Conservation (phyloP, 106 monocot species). For the Dendrobium nobile region DNA sequence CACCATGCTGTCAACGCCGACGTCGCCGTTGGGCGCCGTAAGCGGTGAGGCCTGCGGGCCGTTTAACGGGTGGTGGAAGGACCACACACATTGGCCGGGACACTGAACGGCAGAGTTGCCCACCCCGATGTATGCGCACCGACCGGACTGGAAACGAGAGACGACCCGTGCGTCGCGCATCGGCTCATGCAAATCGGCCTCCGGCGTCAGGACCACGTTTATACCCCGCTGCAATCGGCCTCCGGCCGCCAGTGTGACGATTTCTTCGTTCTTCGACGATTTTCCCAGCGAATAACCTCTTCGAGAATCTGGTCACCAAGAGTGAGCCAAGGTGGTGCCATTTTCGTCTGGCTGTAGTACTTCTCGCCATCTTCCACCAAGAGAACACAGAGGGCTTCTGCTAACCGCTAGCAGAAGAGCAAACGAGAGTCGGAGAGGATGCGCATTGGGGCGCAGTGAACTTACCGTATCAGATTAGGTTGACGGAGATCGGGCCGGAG, state of each 20-base stretch:
- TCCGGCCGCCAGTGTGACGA: conserved; percentile 20
- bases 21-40: conserved; percentile 41
- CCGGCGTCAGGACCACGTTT: conserved; percentile 32
- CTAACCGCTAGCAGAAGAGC: too few relatives aligned
- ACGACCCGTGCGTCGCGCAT: conserved; percentile 36
- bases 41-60: conserved; percentile 40
- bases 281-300: conserved; percentile 31
- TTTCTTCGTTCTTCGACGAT: conserved; percentile 20
- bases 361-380: conserved; percentile 51
- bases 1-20: conserved; percentile 43
- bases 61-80: conserved; percentile 45
- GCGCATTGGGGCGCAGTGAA: conserved; percentile 50
- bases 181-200: conserved; percentile 51
- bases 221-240: conserved; percentile 18
- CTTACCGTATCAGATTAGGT: conserved; percentile 40
- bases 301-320: conserved; percentile 42
- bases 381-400: conserved; percentile 28
- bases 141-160: neutral
- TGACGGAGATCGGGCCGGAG: conserved; percentile 23
- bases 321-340: conserved; percentile 12
- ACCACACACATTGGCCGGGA: conserved; percentile 54
- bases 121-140: conserved; percentile 37
- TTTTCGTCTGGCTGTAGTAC: conserved; percentile 24
- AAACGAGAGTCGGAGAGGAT: too few relatives aligned
- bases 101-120: conserved; percentile 41